Percentiles rank a stretch among this genome's conserved stretches.
phyloP scores from a whole-genome alignment of 306 rosid species.

The Lathyrus sativus region DNA sequence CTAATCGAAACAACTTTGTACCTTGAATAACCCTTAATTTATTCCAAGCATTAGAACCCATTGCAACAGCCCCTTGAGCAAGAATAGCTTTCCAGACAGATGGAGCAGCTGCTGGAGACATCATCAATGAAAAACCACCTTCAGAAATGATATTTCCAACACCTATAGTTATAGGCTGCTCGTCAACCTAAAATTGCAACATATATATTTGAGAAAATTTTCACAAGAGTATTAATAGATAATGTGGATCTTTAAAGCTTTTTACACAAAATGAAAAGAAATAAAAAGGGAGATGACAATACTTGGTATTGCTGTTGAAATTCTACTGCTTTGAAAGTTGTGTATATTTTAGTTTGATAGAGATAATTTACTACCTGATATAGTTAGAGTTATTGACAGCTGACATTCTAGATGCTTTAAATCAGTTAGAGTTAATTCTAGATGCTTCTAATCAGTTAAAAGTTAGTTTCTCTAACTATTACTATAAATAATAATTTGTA shows the following conservation, averaged over 20 bases:
- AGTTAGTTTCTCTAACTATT: too few species aligned
- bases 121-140: constrained; percentile 76
- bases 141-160: constrained; percentile 87
- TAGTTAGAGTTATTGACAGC: too few species aligned
- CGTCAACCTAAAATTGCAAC: constrained; percentile 60
- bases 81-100: constrained; percentile 80
- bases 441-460: too few species aligned
- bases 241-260: constrained; percentile 15
- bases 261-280: background rate
- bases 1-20: constrained; percentile 38
- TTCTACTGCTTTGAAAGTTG: constrained; percentile 13
- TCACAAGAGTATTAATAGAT: constrained; percentile 21
- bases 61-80: constrained; percentile 71
- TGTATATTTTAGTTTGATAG: constrained; percentile 1
- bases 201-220: constrained; percentile 18
- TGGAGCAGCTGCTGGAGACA: constrained; percentile 84
- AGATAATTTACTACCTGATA: too few species aligned
- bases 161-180: constrained; percentile 84
- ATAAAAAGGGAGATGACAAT: background rate
- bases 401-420: too few species aligned
- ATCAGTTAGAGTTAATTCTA: too few species aligned
- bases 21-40: constrained; percentile 74
- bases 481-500: too few species aligned
- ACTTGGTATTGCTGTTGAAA: constrained; percentile 21
- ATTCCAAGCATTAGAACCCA: constrained; percentile 93